Evolutionary conservation across 1,284 basidiomycete genomes (phyloP), one percentile per base, ranked within the genome.

Genomic region (Golubevia pallescens): DNA sequence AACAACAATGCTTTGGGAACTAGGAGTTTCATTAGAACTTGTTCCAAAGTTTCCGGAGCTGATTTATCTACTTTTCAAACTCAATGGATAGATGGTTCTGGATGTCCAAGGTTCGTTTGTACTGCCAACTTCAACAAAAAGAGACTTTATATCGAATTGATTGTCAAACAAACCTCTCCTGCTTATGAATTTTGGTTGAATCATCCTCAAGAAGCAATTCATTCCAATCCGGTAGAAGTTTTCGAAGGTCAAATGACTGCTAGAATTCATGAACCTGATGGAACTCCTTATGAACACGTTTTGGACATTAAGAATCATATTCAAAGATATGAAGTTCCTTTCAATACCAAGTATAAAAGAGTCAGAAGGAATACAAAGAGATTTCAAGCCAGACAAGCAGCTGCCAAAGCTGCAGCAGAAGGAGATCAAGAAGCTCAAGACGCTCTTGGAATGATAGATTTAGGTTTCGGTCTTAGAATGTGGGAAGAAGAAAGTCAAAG

Each of bases 261-360:
- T 61, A 93, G 97, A 19, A 98, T 99, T 65, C 95, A 99, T 85
- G 97, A 99, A 88, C 95, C 95, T 0, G 97, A 99, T 83, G 97
- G 97, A 1, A 98, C 97, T 52, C 96, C 97, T 0, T 99, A 99
- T 82, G 97, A 99, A 86, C 97, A 99, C 83, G 93, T 99, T 20
- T 89, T 99, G 53, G 95, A 97, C 83, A 93, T 99, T 67, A 91
- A 93, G 53, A 90, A 90, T 20, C 87, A 90, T 1, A 93, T 92
- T 87, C 97, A 97, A 85, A 91, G 93, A 13, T 97, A 94, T 84
- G 94, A 97, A 80, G 94, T 99, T 0, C 95, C 97, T 0, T 99
- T 98, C 89, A 99, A 99, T 86, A 98, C 96, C n/a, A 99, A 98
- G 86, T 98, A 98, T 87, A 99, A 98, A 87, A 93, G 97, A 70